phyloP scores from a whole-genome alignment of 148 eudicot species.

The Rheum nobile region DNA sequence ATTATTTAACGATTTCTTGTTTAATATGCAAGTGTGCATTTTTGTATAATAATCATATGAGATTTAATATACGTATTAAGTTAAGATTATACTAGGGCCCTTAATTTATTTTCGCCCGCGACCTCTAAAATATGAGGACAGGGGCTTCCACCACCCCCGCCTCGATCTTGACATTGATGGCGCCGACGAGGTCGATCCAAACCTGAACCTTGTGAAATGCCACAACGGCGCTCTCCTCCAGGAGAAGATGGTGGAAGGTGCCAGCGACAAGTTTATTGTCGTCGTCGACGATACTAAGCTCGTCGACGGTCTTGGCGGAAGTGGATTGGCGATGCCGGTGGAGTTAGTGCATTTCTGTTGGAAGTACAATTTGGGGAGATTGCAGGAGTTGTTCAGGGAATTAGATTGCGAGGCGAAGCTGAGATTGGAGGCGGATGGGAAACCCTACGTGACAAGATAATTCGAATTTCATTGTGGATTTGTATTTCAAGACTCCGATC shows the following conservation, averaged over 20 bases:
- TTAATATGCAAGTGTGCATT: too few relatives aligned
- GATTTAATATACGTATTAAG: too few relatives aligned
- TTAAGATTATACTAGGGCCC: too few relatives aligned
- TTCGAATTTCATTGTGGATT: conserved; percentile 74
- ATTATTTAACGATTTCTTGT: too few relatives aligned
- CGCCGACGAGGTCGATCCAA: conserved; percentile 90
- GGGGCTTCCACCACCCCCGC: conserved; percentile 53
- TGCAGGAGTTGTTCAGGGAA: conserved; percentile 54
- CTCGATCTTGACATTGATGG: conserved; percentile 87
- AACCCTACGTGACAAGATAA: conserved; percentile 94
- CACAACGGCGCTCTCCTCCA: conserved; percentile 78
- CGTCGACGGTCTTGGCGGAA: conserved; percentile 74
- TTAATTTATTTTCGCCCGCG: too few relatives aligned
- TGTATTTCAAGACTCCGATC: conserved; percentile 53
- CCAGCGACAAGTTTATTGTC: conserved; percentile 68
- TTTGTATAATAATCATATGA: too few relatives aligned
- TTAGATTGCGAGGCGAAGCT: conserved; percentile 69
- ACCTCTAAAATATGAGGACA: too few relatives aligned
- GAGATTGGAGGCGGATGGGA: conserved; percentile 62
- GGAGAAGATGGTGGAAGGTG: conserved; percentile 94
- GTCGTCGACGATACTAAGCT: conserved; percentile 77
- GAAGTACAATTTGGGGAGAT: conserved; percentile 71
- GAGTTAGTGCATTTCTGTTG: conserved; percentile 92
- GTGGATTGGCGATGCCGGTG: conserved; percentile 90
- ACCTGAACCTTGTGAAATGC: conserved; percentile 74